phyloP scores from a whole-genome alignment of 768 basidiomycete species.

The Dioszegia crocea region DNA sequence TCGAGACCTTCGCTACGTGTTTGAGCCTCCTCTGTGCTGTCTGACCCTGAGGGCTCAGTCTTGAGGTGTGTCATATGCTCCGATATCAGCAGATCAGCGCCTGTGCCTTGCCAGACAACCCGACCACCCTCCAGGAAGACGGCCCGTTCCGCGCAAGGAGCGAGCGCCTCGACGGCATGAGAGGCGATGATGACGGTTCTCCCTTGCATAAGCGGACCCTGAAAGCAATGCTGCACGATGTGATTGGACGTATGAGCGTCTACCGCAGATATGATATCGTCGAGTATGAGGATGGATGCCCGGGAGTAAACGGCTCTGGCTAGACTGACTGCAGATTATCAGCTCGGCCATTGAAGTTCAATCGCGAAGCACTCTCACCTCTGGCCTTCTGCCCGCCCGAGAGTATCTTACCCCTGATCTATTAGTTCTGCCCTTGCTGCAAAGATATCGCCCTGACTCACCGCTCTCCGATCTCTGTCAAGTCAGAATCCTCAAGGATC shows the following conservation, averaged over 20 bases:
- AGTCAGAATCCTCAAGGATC: slow-evolving; percentile 60
- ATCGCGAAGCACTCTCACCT: slow-evolving; percentile 17
- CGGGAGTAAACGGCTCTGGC: slow-evolving; percentile 61
- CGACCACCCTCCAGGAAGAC: slow-evolving; percentile 38
- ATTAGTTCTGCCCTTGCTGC: neutral
- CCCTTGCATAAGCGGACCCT: slow-evolving; percentile 53
- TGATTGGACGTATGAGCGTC: slow-evolving; percentile 58
- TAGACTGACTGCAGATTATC: slow-evolving; percentile 53
- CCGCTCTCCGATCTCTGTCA: slow-evolving; percentile 69
- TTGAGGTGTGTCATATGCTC: slow-evolving; percentile 30
- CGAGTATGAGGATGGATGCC: slow-evolving; percentile 62
- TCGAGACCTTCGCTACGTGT: neutral
- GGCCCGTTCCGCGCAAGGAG: slow-evolving; percentile 38
- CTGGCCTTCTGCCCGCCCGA: slow-evolving; percentile 61
- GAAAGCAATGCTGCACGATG: slow-evolving; percentile 56
- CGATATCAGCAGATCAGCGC: slow-evolving; percentile 17
- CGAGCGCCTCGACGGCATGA: slow-evolving; percentile 46
- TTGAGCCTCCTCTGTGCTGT: neutral
- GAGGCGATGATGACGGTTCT: slow-evolving; percentile 58
- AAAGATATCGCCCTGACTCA: slow-evolving; percentile 46
- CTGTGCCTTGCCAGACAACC: slow-evolving; percentile 25
- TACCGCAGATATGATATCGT: slow-evolving; percentile 64
- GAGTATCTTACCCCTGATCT: slow-evolving; percentile 28
- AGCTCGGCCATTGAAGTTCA: neutral
- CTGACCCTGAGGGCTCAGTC: neutral